Percentiles rank a stretch among this genome's conserved stretches.
These are phyloP conservation scores for Aplosporella prunicola DNA, from an alignment of 2,329 filamentous ascomycete genomes.

Conservation along the genomic window DNA sequence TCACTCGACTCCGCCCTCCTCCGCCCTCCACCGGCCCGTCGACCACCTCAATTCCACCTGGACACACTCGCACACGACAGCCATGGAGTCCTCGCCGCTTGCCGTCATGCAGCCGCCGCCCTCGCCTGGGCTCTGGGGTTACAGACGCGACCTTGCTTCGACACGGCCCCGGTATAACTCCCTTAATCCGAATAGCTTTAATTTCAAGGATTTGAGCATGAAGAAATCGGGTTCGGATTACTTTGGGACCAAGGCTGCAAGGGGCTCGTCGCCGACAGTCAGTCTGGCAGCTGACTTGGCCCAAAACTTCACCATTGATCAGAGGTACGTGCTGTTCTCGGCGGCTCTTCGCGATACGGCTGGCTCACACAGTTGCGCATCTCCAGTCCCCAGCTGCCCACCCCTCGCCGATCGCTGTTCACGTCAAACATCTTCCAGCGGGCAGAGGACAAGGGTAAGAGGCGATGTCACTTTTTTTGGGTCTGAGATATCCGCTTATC, in stretches of 20 bases:
- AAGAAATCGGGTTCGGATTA: conserved; percentile 64
- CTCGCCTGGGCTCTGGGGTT: conserved; percentile 55
- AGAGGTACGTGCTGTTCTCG: conserved; percentile 55
- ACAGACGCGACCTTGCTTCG: conserved; percentile 45
- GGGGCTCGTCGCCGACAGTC: conserved; percentile 80
- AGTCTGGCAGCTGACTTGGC: conserved; percentile 90
- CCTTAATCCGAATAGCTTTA: conserved; percentile 57
- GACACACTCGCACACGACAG: not conserved
- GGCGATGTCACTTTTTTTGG: conserved; percentile 12
- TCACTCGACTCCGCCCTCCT: conserved; percentile 2
- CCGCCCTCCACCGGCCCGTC: conserved; percentile 6
- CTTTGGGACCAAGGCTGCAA: conserved; percentile 68
- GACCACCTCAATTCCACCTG: conserved; percentile 7
- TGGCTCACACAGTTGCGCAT: conserved; percentile 36
- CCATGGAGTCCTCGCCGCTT: conserved; percentile 66
- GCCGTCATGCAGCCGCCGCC: conserved; percentile 78
- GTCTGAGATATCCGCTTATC: conserved; percentile 21
- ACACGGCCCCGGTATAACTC: conserved; percentile 44
- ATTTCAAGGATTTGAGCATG: conserved; percentile 67
- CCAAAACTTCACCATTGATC: conserved; percentile 93
- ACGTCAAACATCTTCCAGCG: conserved; percentile 58
- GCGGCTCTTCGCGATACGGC: conserved; percentile 13
- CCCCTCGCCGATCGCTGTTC: conserved; percentile 77
- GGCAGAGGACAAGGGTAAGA: conserved; percentile 51
- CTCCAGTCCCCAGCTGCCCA: conserved; percentile 68